These are phyloP conservation scores for Ampelocalamus luodianensis DNA, from an alignment of 176 grass and related monocot species.

Conservation along the genomic window DNA sequence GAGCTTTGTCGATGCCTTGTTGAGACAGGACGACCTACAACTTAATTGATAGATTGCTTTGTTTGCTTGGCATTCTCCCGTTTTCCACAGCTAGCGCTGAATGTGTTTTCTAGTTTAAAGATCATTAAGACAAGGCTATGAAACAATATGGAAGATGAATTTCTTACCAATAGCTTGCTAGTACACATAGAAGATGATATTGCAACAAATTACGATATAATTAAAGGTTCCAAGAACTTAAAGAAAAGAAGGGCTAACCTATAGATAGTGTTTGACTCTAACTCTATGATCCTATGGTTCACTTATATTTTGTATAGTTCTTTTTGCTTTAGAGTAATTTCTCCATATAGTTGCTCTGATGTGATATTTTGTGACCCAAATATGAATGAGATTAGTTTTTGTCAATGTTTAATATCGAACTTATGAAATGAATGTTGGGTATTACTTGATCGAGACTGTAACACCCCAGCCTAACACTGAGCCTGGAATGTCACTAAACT, in stretches of 20 bases:
- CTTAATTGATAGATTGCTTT: conserved; percentile 36
- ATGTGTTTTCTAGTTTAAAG: background rate
- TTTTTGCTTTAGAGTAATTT: background rate
- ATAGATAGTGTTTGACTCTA: too few species aligned
- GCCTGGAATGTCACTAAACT: too few species aligned
- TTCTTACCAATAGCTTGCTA: background rate
- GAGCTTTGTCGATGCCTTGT: background rate
- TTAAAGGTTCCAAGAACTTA: background rate
- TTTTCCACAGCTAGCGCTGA: conserved; percentile 18
- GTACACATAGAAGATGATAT: conserved; percentile 32
- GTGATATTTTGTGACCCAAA: background rate
- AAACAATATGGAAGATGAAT: conserved; percentile 16
- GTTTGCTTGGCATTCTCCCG: conserved; percentile 8
- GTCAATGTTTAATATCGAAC: too few species aligned
- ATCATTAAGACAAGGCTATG: background rate
- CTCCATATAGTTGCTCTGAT: background rate
- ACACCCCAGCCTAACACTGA: too few species aligned
- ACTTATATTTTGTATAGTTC: background rate
- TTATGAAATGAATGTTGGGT: too few species aligned
- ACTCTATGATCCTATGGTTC: background rate
- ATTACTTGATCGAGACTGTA: too few species aligned
- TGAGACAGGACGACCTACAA: background rate
- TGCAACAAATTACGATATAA: background rate
- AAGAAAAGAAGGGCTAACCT: background rate
- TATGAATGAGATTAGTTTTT: background rate